Base-by-base conservation (phyloP, 106 monocot species). In the Apostasia shenzhenica region DNA sequence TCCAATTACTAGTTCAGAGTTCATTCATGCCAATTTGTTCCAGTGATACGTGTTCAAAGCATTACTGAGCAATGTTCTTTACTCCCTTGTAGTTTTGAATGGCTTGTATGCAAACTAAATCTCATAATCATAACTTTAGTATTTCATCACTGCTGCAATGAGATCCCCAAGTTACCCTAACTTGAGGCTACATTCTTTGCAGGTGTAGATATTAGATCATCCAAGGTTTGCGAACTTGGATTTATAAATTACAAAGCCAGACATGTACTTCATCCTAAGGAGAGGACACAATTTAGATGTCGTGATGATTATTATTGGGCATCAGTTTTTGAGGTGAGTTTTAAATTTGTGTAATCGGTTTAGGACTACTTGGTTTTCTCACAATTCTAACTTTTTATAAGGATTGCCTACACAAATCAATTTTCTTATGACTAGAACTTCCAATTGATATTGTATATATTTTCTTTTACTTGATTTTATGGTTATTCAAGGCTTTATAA, bases 271-370 rank as follows among this genome's bases (percentile, higher is more conserved):
- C 81, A 97, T 56, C 81, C 83, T 54, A 81, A 48, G n/a, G 89
- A 76, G 47, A 97, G 75, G 50, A 57, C 72, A 79, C 86, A 64
- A 77, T 82, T 89, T 61, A 76, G 78, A 40, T 97, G 95, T 60
- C 92, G 70, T 79, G 78, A 97, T 81, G 92, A 92, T 75, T 97
- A 97, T 73, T 97, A 97, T 72, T 97, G 95, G 95, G 92, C 95
- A 69, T 97, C 95, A 53, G 70, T 97, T 71, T 97, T 97, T 78
- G 78, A 87, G 89, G 95, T 97, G 49, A 81, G 42, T 7, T 59
- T 70, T 79, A 54, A 57, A 72, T 41, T 70, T 48, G 26, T 62
- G 4, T 40, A 38, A 2, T 37, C 12, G 40, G 13, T 49, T 13
- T 12, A 6, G 12, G 40, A 26, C 26, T 26, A 26, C 13, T 42